Evolutionary conservation across 352 stramenopile genomes (phyloP), one percentile per base, ranked within the genome.

Genomic region (Globisporangium paddicum): DNA sequence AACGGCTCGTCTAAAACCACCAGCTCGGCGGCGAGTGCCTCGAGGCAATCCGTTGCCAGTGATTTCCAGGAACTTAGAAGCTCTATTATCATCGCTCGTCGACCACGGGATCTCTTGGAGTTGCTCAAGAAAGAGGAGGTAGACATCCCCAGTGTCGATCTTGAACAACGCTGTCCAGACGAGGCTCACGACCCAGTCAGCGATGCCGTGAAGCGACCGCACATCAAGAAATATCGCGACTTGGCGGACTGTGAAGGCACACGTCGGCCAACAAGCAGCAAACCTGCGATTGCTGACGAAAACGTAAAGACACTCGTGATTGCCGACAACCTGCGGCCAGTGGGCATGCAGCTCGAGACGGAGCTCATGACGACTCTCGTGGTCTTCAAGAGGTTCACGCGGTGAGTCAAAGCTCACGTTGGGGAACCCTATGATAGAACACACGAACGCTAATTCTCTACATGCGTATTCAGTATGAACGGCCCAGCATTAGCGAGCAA

Each of bases 321-420:
- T 16, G 56, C 63, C 5, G 63, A 74, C 57, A 74, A 66, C 30
- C 47, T 42, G 5, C 57, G 51, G 4, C 34, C 63, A 0, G 48
- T 75, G 1, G 68, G 68, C 3, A 64, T 79, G 18, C 62, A 68
- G 28, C 46, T 79, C 13, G 71, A 79, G 66, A 79, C 71, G 1
- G 71, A 79, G 32, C 57, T 72, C 53, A 55, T 62, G 21, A 67
- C 57, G 18, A 71, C 63, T 14, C 61, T 56, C 8, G 59, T 66
- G 5, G 56, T 75, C 3, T 79, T 77, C 58, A 70, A 75, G 40
- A n/a, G 37, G 16, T 79, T 75, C n/a, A 28, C 63, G 10, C 68
- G 71, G 49, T 65, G 28, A 25, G 62, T 23, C 0, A 38, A 32
- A 6, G n/a, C n/a, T n/a, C n/a, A n/a, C n/a, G n/a, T n/a, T n/a